phyloP scores from a whole-genome alignment of 2,329 filamentous ascomycete species.

The Neopestalotiopsis clavispora region DNA sequence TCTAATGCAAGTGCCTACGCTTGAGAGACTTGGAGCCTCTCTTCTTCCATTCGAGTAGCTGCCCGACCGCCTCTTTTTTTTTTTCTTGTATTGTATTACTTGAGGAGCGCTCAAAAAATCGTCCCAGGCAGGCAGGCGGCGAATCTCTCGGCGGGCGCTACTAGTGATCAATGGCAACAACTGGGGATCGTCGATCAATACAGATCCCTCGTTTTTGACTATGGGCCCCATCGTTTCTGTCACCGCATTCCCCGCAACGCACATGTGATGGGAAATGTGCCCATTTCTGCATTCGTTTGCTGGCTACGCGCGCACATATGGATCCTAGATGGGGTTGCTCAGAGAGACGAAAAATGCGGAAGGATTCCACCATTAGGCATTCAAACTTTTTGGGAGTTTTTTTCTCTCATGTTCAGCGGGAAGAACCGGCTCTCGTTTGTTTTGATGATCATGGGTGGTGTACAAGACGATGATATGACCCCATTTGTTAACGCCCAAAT shows the following conservation, averaged over 20 bases:
- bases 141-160: neutral
- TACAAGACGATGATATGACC: neutral
- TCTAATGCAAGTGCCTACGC: slow-evolving; percentile 34
- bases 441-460: neutral
- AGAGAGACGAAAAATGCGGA: neutral
- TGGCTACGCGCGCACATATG: neutral
- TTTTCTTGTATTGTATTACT: neutral
- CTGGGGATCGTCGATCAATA: neutral
- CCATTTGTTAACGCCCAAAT: neutral
- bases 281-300: neutral
- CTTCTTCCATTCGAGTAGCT: neutral
- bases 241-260: neutral
- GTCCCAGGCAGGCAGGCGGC: neutral
- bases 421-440: neutral
- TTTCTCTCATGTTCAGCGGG: neutral
- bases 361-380: neutral
- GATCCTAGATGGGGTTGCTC: neutral
- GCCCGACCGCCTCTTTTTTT: neutral
- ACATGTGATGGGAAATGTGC: neutral
- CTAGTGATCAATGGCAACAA: neutral
- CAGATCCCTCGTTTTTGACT: neutral
- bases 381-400: neutral
- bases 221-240: neutral
- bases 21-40: neutral
- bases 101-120: neutral